These are phyloP conservation scores for Epicoccum nigrum DNA, from an alignment of 2,329 filamentous ascomycete genomes.

Conservation along the genomic window DNA sequence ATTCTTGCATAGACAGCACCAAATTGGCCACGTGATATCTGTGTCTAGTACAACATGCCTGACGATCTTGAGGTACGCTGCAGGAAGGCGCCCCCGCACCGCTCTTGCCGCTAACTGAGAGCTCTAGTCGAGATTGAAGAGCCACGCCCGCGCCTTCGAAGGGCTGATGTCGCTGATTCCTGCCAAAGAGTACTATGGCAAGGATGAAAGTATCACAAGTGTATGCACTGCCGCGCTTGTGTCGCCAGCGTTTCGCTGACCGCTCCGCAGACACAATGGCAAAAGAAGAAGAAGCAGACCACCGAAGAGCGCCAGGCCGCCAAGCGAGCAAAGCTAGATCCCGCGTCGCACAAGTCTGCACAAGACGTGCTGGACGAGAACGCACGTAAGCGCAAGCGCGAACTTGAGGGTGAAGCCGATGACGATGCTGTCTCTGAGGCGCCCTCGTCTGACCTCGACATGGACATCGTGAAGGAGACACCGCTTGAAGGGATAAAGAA, in stretches of 20 bases:
- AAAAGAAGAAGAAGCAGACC: slow-evolving; percentile 92
- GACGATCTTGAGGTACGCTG: slow-evolving; percentile 52
- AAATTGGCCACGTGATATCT: neutral
- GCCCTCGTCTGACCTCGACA: slow-evolving; percentile 42
- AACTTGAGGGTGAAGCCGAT: slow-evolving; percentile 65
- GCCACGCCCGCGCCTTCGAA: slow-evolving; percentile 77
- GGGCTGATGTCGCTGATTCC: slow-evolving; percentile 86
- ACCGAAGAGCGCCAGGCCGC: slow-evolving; percentile 71
- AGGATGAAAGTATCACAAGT: slow-evolving; percentile 69
- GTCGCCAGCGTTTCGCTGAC: slow-evolving; percentile 19
- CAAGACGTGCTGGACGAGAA: slow-evolving; percentile 94
- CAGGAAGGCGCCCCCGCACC: slow-evolving; percentile 27
- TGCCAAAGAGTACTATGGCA: slow-evolving; percentile 87
- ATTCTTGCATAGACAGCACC: neutral
- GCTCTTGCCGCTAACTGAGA: slow-evolving; percentile 36
- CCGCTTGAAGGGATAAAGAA: slow-evolving; percentile 49
- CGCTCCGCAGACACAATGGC: slow-evolving; percentile 81
- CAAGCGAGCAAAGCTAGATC: slow-evolving; percentile 87
- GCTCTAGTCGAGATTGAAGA: slow-evolving; percentile 59
- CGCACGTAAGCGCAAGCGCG: slow-evolving; percentile 71
- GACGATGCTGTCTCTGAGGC: slow-evolving; percentile 25
- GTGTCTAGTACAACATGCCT: slow-evolving; percentile 35
- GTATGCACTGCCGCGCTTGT: slow-evolving; percentile 60
- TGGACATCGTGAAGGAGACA: slow-evolving; percentile 46
- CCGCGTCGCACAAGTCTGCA: slow-evolving; percentile 86